phyloP scores from a whole-genome alignment of 768 basidiomycete species.

The Mycena galopus region DNA sequence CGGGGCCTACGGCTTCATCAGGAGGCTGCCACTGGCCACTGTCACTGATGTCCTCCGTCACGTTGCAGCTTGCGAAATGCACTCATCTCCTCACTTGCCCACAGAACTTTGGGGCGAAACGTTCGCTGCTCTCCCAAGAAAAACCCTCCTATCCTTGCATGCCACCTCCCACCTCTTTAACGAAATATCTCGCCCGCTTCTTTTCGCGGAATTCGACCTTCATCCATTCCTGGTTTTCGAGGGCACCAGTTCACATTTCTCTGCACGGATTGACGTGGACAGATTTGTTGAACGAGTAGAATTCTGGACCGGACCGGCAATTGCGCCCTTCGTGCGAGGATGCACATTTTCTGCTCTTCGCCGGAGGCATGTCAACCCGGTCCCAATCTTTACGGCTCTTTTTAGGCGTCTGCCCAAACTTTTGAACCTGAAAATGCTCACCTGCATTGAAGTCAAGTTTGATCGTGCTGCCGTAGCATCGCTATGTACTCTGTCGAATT shows the following conservation, averaged over 20 bases:
- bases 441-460: background rate
- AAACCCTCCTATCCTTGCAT: background rate
- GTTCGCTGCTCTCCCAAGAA: background rate
- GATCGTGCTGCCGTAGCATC: background rate
- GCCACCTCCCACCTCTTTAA: background rate
- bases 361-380: background rate
- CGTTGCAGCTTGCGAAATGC: no score
- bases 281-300: background rate
- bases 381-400: background rate
- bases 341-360: background rate
- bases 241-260: background rate
- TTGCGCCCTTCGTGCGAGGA: conserved; percentile 6
- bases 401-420: background rate
- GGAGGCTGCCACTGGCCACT: no score
- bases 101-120: conserved; percentile 6
- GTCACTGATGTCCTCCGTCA: no score
- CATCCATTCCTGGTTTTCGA: conserved; percentile 2
- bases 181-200: conserved; percentile 1
- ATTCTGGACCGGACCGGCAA: background rate
- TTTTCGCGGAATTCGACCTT: background rate
- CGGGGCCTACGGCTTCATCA: no score
- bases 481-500: conserved; percentile 2
- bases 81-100: background rate
- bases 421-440: background rate
- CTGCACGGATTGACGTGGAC: background rate